Percentiles rank a stretch among this genome's conserved stretches.
phyloP scores from a whole-genome alignment of 257 asterid species.

The Lithospermum erythrorhizon region DNA sequence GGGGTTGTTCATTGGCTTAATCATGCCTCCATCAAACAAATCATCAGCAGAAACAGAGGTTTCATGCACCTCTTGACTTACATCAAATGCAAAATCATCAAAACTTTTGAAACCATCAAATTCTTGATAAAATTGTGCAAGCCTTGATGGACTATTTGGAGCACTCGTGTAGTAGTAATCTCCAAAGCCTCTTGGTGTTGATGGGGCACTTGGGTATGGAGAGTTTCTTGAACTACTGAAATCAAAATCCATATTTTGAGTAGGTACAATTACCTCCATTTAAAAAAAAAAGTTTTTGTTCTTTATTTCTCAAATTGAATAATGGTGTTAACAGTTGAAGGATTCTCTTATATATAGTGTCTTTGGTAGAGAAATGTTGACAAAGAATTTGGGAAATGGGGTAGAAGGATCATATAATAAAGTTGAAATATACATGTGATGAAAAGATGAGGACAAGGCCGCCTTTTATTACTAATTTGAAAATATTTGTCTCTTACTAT shows the following conservation, averaged over 20 bases:
- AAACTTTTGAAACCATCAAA: slow-evolving; percentile 18
- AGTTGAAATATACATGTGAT: neutral
- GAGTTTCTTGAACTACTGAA: slow-evolving; percentile 37
- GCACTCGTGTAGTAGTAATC: slow-evolving; percentile 50
- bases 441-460: neutral
- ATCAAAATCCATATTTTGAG: slow-evolving; percentile 27
- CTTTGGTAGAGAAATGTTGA: neutral
- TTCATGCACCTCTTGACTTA: slow-evolving; percentile 27
- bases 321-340: neutral
- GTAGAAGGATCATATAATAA: neutral
- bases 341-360: neutral
- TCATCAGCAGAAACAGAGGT: slow-evolving; percentile 60
- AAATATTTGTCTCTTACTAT: neutral
- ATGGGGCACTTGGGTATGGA: slow-evolving; percentile 27
- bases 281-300: neutral
- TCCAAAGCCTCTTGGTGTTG: slow-evolving; percentile 31
- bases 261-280: slow-evolving; percentile 50
- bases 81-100: slow-evolving; percentile 50
- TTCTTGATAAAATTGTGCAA: slow-evolving; percentile 31
- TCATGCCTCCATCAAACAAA: slow-evolving; percentile 62
- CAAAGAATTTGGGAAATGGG: neutral
- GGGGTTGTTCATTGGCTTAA: slow-evolving; percentile 27
- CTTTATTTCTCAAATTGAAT: neutral
- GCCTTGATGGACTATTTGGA: slow-evolving; percentile 56
- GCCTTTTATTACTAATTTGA: neutral